Conservation (phyloP, 1,284 basidiomycete species). For the Mycena citricolor region DNA sequence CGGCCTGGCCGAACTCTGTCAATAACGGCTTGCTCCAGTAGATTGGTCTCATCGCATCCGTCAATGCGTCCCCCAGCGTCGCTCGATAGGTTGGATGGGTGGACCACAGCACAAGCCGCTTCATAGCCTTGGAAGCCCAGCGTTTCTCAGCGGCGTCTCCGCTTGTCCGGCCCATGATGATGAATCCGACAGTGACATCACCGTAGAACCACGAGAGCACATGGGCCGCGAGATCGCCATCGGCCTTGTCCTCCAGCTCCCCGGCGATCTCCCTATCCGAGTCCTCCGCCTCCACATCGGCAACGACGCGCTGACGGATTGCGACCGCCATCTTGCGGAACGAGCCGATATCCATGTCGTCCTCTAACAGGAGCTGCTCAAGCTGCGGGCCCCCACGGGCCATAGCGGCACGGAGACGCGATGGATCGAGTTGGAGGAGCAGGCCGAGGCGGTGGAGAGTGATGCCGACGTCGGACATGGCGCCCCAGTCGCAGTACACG, state of each 20-base stretch:
- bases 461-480: slow-evolving; percentile 27
- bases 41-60: slow-evolving; percentile 30
- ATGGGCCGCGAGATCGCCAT: slow-evolving; percentile 27
- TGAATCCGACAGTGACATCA: slow-evolving; percentile 27
- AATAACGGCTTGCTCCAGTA: slow-evolving; percentile 24
- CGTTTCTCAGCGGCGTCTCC: slow-evolving; percentile 23
- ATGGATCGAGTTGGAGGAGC: slow-evolving; percentile 27
- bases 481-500: slow-evolving; percentile 28
- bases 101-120: slow-evolving; percentile 28
- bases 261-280: slow-evolving; percentile 20
- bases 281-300: slow-evolving; percentile 28
- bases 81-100: slow-evolving; percentile 22
- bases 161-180: slow-evolving; percentile 19
- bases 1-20: slow-evolving; percentile 28
- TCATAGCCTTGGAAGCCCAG: slow-evolving; percentile 24
- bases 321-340: slow-evolving; percentile 25
- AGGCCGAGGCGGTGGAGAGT: slow-evolving; percentile 29
- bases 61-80: slow-evolving; percentile 29
- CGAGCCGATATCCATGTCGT: slow-evolving; percentile 29
- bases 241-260: slow-evolving; percentile 23
- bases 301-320: slow-evolving; percentile 17
- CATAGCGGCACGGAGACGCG: slow-evolving; percentile 26
- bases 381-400: slow-evolving; percentile 23
- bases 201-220: slow-evolving; percentile 28
- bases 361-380: slow-evolving; percentile 29